phyloP scores from a whole-genome alignment of 1,284 basidiomycete genomes.

The Trichosporon coremiiforme region DNA sequence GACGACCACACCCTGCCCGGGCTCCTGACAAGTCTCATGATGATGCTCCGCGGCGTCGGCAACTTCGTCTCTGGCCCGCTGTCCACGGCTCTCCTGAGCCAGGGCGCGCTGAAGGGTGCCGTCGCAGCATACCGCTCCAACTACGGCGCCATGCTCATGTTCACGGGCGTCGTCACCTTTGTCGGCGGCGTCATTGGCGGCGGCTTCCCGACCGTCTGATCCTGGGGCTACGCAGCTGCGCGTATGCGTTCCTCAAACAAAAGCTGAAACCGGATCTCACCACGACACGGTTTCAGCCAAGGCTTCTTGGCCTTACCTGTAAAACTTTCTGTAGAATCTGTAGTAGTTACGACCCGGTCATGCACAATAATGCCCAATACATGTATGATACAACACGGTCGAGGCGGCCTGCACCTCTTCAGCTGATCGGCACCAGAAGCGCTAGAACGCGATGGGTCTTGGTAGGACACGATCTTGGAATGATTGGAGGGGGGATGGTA shows the following conservation, averaged over 20 bases:
- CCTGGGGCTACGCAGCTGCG: too few species aligned
- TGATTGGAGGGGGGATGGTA: not conserved
- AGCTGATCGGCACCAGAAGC: not conserved
- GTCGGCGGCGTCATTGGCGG: conserved; percentile 30
- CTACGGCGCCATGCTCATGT: conserved; percentile 32
- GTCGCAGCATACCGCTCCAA: conserved; percentile 50
- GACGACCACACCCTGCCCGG: conserved; percentile 49
- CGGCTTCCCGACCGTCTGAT: conserved; percentile 26
- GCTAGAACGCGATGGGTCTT: not conserved
- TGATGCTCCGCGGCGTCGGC: conserved; percentile 49
- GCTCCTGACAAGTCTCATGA: conserved; percentile 48
- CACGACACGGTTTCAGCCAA: not conserved
- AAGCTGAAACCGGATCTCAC: not conserved
- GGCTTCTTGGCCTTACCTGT: not conserved
- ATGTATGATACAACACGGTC: not conserved
- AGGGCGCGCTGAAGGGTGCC: conserved; percentile 34
- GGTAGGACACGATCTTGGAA: conserved; percentile 1
- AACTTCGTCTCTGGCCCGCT: conserved; percentile 51
- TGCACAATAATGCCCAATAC: not conserved
- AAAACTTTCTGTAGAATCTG: not conserved
- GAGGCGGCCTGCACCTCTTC: not conserved
- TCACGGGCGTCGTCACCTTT: conserved; percentile 38
- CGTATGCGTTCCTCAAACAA: not conserved
- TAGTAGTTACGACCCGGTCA: not conserved
- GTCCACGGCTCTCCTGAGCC: conserved; percentile 41